Conservation (phyloP, 176 grass and related monocot genomes). For the Avena eriantha region DNA sequence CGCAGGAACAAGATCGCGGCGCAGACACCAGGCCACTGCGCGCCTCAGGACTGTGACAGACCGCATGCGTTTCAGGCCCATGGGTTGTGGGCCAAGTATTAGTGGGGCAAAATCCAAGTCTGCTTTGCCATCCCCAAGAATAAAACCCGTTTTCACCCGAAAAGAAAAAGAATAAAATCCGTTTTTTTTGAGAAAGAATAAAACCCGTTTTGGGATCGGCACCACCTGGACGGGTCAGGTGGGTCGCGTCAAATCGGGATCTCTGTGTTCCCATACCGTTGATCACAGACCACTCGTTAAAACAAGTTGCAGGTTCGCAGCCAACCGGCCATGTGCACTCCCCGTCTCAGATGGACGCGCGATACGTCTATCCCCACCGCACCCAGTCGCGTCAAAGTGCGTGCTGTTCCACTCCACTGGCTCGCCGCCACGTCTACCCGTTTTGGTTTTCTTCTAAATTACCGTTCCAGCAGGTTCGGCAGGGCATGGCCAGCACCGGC, state of each 20-base stretch:
- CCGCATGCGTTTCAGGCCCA: not conserved
- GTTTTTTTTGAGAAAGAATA: too few relatives aligned
- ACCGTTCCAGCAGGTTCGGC: not conserved
- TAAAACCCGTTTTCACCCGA: too few relatives aligned
- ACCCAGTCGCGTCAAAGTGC: not conserved
- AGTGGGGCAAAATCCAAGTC: not conserved
- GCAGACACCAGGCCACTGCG: not conserved
- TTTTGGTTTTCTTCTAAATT: not conserved
- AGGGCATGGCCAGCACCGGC: too few relatives aligned
- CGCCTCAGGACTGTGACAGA: not conserved
- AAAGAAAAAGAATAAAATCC: too few relatives aligned
- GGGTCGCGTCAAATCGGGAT: not conserved
- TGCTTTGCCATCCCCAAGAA: not conserved
- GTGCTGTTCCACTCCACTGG: not conserved
- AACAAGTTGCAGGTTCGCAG: not conserved
- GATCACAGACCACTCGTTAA: not conserved
- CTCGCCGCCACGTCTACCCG: not conserved
- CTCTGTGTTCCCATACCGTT: not conserved
- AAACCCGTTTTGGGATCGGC: not conserved
- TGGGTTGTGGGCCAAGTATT: rapidly evolving
- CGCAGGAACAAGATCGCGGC: not conserved
- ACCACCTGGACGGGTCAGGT: not conserved
- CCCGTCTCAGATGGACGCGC: not conserved
- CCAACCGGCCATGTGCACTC: not conserved
- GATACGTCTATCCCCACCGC: too few relatives aligned